Conservation (phyloP, 768 basidiomycete genomes). For the Mycena alexandri region DNA sequence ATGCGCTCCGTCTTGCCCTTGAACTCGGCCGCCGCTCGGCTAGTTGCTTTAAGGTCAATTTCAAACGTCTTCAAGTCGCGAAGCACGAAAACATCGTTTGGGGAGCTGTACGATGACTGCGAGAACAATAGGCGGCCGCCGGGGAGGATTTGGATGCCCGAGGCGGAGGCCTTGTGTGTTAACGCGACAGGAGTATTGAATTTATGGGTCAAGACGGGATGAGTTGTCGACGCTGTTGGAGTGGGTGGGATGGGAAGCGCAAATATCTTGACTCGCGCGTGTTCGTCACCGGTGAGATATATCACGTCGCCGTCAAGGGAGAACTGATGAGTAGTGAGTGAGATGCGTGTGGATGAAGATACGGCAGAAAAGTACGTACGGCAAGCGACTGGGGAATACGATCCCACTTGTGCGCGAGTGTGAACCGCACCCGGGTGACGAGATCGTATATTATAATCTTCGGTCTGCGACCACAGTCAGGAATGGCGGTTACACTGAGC, state of each 20-base stretch:
- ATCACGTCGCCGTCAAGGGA: constrained; percentile 75
- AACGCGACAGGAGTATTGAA: constrained; percentile 70
- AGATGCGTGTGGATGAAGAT: neutral
- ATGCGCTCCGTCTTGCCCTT: constrained; percentile 62
- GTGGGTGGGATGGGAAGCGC: constrained; percentile 75
- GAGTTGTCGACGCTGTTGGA: constrained; percentile 64
- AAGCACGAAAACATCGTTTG: constrained; percentile 84
- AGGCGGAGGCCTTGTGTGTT: constrained; percentile 68
- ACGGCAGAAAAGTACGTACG: constrained; percentile 56
- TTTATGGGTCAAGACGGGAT: constrained; percentile 61
- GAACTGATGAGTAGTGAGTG: constrained; percentile 64
- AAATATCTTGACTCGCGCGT: constrained; percentile 83
- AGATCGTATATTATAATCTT: constrained; percentile 88
- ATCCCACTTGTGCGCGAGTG: constrained; percentile 88
- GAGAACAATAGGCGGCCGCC: constrained; percentile 77
- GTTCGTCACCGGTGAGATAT: constrained; percentile 83
- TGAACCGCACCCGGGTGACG: constrained; percentile 71
- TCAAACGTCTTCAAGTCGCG: constrained; percentile 60
- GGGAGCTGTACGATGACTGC: constrained; percentile 78
- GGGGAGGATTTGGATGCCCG: constrained; percentile 72
- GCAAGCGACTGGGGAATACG: constrained; percentile 74
- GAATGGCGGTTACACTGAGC: neutral
- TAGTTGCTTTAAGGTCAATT: constrained; percentile 49
- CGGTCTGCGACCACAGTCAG: constrained; percentile 54
- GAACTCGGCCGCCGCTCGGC: constrained; percentile 44